Base-by-base conservation (phyloP, 2,329 filamentous ascomycete species). In the Aspergillus chevalieri region DNA sequence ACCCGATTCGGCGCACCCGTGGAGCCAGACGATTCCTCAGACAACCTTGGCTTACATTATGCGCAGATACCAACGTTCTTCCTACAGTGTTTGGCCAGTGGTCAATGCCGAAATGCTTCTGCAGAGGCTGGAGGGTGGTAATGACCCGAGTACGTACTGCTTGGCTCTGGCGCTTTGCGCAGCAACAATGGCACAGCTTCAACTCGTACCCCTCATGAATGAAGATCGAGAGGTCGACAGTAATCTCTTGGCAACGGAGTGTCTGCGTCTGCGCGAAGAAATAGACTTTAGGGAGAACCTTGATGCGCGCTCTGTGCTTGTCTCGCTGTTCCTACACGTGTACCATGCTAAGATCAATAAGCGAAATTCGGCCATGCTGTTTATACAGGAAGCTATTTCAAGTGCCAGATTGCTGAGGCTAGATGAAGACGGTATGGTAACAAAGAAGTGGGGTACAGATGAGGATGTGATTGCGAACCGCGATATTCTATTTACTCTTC, bases 301-400 rank as follows among this genome's bases (percentile, higher is more conserved):
- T 3, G 55, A 64, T 41, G 17, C 57, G 7, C 55, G 50, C 22
- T 53, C 54, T 44, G 45, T 62, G 4, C 51, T 66, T 24, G 53
- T 56, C 14, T 64, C 63, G 1, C 65, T 66, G 48, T 65, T 65
- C 26, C 51, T 65, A 45, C 63, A 65, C 54, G 63, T 66, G 3
- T 63, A 65, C 44, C 56, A 66, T 52, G 63, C 63, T 14, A 66
- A 66, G 47, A 53, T 57, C 19, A 63, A 66, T n/a, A 54, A 58
- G 47, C 54, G 57, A 8, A 58, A 55, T 7, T 58, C 56, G 14
- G 63, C 63, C 1, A 60, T 65, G 61, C 57, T 60, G 52, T 66
- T 61, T 19, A 60, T 64, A 12, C 62, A 65, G 24, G 62, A 65
- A 30, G 63, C 63, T 3, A 56, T 66, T 9, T 50, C 56, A 2